Evolutionary conservation across 164 flowering plant genomes (phyloP).

Genomic region (Brasenia schreberi): DNA sequence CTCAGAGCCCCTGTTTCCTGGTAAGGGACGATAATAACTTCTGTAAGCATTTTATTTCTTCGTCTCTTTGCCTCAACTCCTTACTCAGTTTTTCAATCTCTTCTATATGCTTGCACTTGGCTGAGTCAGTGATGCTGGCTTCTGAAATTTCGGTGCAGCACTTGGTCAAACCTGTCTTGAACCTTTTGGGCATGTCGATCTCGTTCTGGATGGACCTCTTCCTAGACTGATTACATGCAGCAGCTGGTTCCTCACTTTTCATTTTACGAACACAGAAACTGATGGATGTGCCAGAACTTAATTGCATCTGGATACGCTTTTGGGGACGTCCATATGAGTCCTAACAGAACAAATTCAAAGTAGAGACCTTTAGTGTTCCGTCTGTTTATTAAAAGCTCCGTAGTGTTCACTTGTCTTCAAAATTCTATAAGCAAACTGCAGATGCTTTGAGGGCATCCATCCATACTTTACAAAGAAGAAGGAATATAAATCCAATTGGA

Average conservation of each 20-base stretch:
- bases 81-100: conserved; percentile 36
- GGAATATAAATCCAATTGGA: no score
- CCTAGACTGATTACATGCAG: background rate
- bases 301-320: background rate
- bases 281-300: background rate
- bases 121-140: background rate
- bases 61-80: conserved; percentile 27
- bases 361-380: background rate
- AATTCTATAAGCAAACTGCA: no score
- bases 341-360: background rate
- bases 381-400: no score
- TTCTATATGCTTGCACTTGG: conserved; percentile 25
- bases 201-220: conserved; percentile 5
- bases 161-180: conserved; percentile 15
- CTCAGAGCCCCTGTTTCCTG: conserved; percentile 43
- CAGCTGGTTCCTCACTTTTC: conserved; percentile 1
- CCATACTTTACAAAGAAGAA: no score
- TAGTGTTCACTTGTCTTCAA: no score
- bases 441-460: no score
- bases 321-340: background rate
- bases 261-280: background rate
- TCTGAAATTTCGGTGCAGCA: background rate
- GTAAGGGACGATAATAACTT: conserved; percentile 40
- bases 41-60: conserved; percentile 28
- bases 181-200: conserved; percentile 16